Conservation (phyloP, 345 rosid genomes). For the Syzygium jambos region DNA sequence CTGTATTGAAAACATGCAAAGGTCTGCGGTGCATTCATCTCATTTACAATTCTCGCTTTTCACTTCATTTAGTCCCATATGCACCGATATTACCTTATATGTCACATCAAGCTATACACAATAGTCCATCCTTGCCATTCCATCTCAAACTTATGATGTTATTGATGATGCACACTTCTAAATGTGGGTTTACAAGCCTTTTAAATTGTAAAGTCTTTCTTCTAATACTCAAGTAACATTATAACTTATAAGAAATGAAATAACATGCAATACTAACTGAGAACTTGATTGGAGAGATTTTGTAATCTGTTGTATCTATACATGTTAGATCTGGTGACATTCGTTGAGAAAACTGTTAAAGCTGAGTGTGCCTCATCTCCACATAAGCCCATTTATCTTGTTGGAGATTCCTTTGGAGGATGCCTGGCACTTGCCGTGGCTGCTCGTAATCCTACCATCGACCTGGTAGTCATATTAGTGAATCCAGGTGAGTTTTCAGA, state of each 20-base stretch:
- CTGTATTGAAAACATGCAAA: background rate
- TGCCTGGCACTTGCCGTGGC: slow-evolving; percentile 84
- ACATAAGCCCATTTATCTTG: slow-evolving; percentile 65
- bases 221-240: background rate
- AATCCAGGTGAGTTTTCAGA: slow-evolving; percentile 60
- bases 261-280: background rate
- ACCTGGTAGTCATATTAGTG: slow-evolving; percentile 53
- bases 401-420: slow-evolving; percentile 90
- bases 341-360: slow-evolving; percentile 57
- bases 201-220: background rate
- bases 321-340: slow-evolving; percentile 38
- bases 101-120: background rate
- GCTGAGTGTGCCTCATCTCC: slow-evolving; percentile 43
- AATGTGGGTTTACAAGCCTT: background rate
- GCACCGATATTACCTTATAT: background rate
- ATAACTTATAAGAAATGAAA: background rate
- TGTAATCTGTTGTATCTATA: background rate
- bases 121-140: background rate
- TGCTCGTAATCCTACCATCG: slow-evolving; percentile 62
- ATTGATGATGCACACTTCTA: background rate
- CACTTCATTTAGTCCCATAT: background rate
- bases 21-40: background rate
- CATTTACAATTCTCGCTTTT: background rate
- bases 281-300: background rate
- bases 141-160: background rate